These are phyloP conservation scores for Gautieria morchelliformis DNA, from an alignment of 768 basidiomycete genomes.

Conservation along the genomic window DNA sequence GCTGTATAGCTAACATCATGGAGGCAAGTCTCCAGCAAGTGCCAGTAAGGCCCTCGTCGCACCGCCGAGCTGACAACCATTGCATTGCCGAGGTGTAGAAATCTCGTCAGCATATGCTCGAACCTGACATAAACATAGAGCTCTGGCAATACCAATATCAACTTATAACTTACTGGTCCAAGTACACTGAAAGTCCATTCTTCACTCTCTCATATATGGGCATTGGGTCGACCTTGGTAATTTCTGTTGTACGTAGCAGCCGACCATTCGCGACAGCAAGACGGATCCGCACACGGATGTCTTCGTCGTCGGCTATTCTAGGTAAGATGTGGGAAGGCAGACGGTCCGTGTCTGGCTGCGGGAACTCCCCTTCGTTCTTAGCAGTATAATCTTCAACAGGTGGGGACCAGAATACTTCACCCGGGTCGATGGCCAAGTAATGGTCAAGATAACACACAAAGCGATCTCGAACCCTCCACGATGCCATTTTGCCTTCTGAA, in stretches of 20 bases:
- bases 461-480: conserved; percentile 62
- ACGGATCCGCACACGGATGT: conserved; percentile 80
- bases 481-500: conserved; percentile 30
- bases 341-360: conserved; percentile 11
- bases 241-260: conserved; percentile 40
- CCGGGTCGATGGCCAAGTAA: conserved; percentile 53
- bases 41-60: conserved; percentile 79
- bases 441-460: conserved; percentile 55
- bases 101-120: conserved; percentile 67
- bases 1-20: conserved; percentile 23
- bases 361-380: conserved; percentile 23
- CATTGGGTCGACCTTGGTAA: conserved; percentile 25
- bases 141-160: background rate
- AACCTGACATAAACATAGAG: conserved; percentile 33
- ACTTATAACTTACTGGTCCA: conserved; percentile 37
- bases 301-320: conserved; percentile 51
- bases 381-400: conserved; percentile 13
- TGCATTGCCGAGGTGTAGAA: conserved; percentile 63
- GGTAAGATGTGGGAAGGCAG: conserved; percentile 42
- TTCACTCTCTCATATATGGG: conserved; percentile 41
- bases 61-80: conserved; percentile 70
- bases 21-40: conserved; percentile 65
- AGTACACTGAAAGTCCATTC: conserved; percentile 31
- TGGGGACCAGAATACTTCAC: conserved; percentile 37
- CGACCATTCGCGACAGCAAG: conserved; percentile 50